Conservation (phyloP, 441 rosid species). For the Erodium trifolium region DNA sequence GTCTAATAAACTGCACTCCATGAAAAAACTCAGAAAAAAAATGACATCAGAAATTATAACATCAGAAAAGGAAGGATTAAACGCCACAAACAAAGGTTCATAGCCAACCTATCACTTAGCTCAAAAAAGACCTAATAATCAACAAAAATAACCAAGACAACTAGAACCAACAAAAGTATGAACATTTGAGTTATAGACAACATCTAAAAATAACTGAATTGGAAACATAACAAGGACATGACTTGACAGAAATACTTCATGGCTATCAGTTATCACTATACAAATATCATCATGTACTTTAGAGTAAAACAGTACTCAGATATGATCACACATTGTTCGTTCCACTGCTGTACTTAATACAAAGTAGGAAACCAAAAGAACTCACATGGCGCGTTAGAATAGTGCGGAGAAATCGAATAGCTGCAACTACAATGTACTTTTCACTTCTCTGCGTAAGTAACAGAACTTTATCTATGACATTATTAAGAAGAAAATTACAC, state of each 20-base stretch:
- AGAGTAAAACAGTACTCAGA: neutral
- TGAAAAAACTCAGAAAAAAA: too few relatives aligned
- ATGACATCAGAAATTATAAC: too few relatives aligned
- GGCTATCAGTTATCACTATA: neutral
- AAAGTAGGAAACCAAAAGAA: conserved; percentile 18
- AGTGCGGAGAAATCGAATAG: conserved; percentile 89
- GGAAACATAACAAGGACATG: too few relatives aligned
- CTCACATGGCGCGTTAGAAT: conserved; percentile 85
- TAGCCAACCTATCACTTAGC: neutral
- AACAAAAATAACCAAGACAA: neutral
- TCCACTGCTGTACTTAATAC: neutral
- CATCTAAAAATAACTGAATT: neutral
- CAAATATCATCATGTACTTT: neutral
- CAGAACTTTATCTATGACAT: conserved; percentile 77
- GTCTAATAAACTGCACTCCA: too few relatives aligned
- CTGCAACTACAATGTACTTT: conserved; percentile 94
- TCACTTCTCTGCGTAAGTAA: conserved; percentile 80
- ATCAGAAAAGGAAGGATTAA: too few relatives aligned
- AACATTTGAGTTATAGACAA: neutral
- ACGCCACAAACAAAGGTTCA: too few relatives aligned
- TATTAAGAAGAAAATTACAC: conserved; percentile 85
- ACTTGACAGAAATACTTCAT: neutral
- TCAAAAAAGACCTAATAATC: neutral
- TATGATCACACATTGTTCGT: neutral
- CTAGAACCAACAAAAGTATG: neutral